phyloP scores from a whole-genome alignment of 1,284 basidiomycete species.

The Austroboletus niveus region DNA sequence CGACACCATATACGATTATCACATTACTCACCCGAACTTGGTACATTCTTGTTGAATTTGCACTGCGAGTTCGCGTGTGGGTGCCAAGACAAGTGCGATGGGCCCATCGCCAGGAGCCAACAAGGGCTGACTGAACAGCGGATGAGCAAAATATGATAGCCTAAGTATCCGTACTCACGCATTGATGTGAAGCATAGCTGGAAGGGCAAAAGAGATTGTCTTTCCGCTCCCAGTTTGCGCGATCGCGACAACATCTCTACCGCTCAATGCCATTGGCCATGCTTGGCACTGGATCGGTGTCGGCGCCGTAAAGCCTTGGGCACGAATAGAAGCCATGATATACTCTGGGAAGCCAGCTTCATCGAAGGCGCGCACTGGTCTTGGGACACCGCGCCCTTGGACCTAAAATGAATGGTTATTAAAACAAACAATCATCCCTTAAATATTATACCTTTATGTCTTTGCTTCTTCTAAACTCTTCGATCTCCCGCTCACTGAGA shows the following conservation, averaged over 20 bases:
- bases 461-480: constrained; percentile 82
- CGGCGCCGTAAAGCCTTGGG: constrained; percentile 88
- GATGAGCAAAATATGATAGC: constrained; percentile 6
- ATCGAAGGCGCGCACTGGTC: constrained; percentile 90
- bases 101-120: constrained; percentile 94
- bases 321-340: constrained; percentile 88
- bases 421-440: neutral
- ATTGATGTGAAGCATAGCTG: constrained; percentile 99
- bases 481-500: constrained; percentile 83
- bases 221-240: constrained; percentile 97
- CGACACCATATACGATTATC: neutral
- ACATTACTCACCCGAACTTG: constrained; percentile 79
- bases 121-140: constrained; percentile 74
- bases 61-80: constrained; percentile 97
- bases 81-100: constrained; percentile 94
- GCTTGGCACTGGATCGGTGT: constrained; percentile 98
- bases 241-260: constrained; percentile 94
- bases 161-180: constrained; percentile 56
- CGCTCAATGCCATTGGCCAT: constrained; percentile 96
- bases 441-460: constrained; percentile 83
- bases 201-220: constrained; percentile 97
- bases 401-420: constrained; percentile 48
- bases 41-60: constrained; percentile 99
- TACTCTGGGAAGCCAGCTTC: constrained; percentile 97
- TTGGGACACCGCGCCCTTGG: constrained; percentile 85